Percentiles rank a stretch among this genome's conserved stretches.
phyloP scores from a whole-genome alignment of 805 yeast species.

The Sungouiozyma ichnusensis region DNA sequence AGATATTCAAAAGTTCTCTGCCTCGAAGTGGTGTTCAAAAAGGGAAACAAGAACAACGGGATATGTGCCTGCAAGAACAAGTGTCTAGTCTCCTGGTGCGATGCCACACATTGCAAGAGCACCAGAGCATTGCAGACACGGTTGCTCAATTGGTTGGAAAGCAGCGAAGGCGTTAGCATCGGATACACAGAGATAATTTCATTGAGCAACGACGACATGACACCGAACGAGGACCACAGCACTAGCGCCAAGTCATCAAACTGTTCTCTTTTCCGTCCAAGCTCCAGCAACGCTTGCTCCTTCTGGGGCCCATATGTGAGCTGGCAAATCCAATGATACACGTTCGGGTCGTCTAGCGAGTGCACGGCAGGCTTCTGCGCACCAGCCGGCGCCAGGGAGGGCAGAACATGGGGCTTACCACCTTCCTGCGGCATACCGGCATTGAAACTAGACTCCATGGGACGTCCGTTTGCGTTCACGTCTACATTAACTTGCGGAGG shows the following conservation, averaged over 20 bases:
- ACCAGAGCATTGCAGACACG: conserved; percentile 95
- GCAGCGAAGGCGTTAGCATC: conserved; percentile 70
- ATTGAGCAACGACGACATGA: conserved; percentile 81
- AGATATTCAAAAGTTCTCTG: conserved; percentile 90
- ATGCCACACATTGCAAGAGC: conserved; percentile 90
- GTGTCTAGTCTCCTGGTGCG: conserved; percentile 82
- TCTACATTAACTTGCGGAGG: neutral
- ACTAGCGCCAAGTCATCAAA: conserved; percentile 89
- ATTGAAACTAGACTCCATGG: neutral
- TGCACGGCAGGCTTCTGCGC: conserved; percentile 13
- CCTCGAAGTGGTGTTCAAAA: conserved; percentile 81
- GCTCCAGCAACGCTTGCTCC: conserved; percentile 83
- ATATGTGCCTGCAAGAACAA: conserved; percentile 82
- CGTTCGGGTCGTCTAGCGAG: conserved; percentile 66
- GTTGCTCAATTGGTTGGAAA: conserved; percentile 79
- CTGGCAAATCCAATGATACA: conserved; percentile 83
- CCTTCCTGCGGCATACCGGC: neutral
- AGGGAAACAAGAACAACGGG: conserved; percentile 88
- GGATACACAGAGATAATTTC: conserved; percentile 91
- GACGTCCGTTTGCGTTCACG: neutral
- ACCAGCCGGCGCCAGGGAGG: neutral
- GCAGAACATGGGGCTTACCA: neutral
- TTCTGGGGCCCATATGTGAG: conserved; percentile 82
- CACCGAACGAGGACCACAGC: conserved; percentile 93
- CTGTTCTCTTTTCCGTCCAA: conserved; percentile 90